Evolutionary conservation across 2,329 filamentous ascomycete genomes (phyloP).

Genomic region (Epichloe typhina): DNA sequence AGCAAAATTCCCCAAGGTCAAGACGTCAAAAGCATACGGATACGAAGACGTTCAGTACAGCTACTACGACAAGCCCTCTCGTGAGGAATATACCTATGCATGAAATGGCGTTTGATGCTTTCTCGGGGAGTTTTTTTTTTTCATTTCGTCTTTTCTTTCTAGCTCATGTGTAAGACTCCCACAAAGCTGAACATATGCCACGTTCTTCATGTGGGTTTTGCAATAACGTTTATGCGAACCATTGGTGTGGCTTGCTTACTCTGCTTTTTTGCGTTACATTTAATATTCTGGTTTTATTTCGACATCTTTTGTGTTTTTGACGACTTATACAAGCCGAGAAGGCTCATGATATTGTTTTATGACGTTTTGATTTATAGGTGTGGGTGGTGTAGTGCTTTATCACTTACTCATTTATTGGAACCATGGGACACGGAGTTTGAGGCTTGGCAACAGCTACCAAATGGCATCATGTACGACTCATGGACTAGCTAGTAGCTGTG

Average conservation of each 20-base stretch:
- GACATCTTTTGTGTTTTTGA: neutral
- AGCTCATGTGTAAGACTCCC: neutral
- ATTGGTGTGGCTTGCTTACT: neutral
- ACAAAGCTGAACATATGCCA: neutral
- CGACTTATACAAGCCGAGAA: neutral
- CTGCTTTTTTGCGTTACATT: neutral
- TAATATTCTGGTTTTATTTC: neutral
- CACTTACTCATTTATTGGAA: neutral
- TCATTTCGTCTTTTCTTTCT: neutral
- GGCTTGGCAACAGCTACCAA: neutral
- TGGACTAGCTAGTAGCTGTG: neutral
- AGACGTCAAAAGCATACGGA: constrained; percentile 19
- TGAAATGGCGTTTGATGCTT: constrained; percentile 8
- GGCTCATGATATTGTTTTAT: constrained; percentile 1
- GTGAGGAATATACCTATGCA: constrained; percentile 14
- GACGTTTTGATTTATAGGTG: neutral
- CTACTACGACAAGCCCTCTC: constrained; percentile 14
- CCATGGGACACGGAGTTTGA: constrained; percentile 3
- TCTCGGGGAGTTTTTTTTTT: neutral
- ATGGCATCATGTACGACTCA: neutral
- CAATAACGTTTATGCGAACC: neutral
- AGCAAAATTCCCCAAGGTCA: constrained; percentile 19
- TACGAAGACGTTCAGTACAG: constrained; percentile 21
- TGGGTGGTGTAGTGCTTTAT: neutral
- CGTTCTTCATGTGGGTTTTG: neutral